A percentile compares a stretch with the other conserved stretches of the same genome.
phyloP scores from a whole-genome alignment of 2,329 filamentous ascomycete genomes.

The Diaporthe destruens region DNA sequence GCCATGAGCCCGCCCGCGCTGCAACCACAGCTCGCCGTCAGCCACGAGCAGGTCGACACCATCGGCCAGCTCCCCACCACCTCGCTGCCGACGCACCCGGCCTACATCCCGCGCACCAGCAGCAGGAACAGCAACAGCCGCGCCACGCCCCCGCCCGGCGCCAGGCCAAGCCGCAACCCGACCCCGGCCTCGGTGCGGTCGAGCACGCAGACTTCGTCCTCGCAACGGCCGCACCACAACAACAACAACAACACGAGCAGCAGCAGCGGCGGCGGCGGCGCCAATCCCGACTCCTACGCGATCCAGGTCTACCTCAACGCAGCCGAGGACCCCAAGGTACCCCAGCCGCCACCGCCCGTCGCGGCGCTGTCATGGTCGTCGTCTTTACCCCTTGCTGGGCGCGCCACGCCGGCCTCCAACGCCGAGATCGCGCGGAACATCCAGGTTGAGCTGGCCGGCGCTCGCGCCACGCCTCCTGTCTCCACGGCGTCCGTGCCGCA shows the following conservation, averaged over 20 bases:
- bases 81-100: conserved; percentile 61
- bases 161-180: conserved; percentile 36
- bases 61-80: conserved; percentile 37
- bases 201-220: conserved; percentile 40
- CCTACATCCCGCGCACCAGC: conserved; percentile 58
- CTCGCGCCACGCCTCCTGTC: neutral
- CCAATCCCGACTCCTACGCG: conserved; percentile 50
- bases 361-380: conserved; percentile 30
- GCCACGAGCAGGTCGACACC: conserved; percentile 8
- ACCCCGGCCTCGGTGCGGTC: conserved; percentile 15
- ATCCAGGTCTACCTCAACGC: conserved; percentile 53
- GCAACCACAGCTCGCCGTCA: neutral
- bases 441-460: conserved; percentile 27
- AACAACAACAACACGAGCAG: too few species aligned
- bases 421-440: conserved; percentile 20
- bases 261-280: conserved; percentile 39
- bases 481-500: neutral
- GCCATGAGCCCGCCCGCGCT: conserved; percentile 35
- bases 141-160: neutral
- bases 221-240: conserved; percentile 32
- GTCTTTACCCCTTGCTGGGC: too few species aligned
- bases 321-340: conserved; percentile 45
- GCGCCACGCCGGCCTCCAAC: conserved; percentile 5
- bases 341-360: conserved; percentile 42
- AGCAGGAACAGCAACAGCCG: conserved; percentile 10